Base-by-base conservation (phyloP, 2,329 filamentous ascomycete species). In the Paradendryphiella salina region DNA sequence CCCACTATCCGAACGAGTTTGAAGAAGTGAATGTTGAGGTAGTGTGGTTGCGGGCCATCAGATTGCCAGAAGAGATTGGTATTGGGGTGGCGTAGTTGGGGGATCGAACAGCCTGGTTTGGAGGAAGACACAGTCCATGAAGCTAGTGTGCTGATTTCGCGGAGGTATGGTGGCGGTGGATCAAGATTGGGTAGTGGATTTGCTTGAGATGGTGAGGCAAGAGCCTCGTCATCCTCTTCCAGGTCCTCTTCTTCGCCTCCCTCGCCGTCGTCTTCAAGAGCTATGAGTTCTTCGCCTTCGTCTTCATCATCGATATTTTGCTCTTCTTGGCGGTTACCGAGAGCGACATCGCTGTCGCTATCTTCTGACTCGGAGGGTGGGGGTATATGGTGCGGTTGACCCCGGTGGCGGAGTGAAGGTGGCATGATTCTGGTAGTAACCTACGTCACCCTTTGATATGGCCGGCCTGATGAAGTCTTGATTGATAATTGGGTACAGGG, bases 141-240 rank as follows among this genome's bases (percentile, higher is more conserved):
- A 26, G 88, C 89, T 15, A 94, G 80, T 56, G 90, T 91, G 63
- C 87, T 90, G 69, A 94, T 93, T 69, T 94, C 90, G 70, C 91
- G 92, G 55, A 93, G 77, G 35, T 76, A 71, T 1, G 74, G 66
- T 10, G 77, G 77, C 52, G 76, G 65, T 62, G 74, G 56, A 17
- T 64, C 59, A 15, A 54, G 50, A 23, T 59, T 63, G 26, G 56
- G 59, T n/a, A 60, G 52, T 9, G 48, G 36, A 4, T 49, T 51
- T 4, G 52, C 42, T 46, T 54, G 48, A 35, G 56, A 45, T 31
- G 64, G 58, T 10, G 61, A 64, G 26, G 43, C 61, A 60, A 50
- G 49, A 23, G 17, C 44, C 20, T 53, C 45, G 39, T 54, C 66
- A 11, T 64, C 64, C 31, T 64, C 64, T 34, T 63, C 64, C 10